Evolutionary conservation across 2,329 filamentous ascomycete genomes (phyloP), one percentile per base, ranked within the genome.

Genomic region (Aspergillus luchuensis): DNA sequence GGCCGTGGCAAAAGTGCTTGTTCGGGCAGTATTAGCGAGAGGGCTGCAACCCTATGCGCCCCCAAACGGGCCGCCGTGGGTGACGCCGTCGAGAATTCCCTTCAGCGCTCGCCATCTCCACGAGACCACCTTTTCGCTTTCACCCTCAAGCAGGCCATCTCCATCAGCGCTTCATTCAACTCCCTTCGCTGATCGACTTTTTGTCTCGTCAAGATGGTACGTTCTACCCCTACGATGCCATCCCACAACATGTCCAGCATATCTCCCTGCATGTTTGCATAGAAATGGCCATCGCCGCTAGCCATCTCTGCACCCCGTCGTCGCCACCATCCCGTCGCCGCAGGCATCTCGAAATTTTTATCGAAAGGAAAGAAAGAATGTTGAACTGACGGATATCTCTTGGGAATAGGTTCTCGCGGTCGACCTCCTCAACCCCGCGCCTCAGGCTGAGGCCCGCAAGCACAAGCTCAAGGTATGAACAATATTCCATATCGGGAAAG

Each of bases 401-500:
- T 8, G 1, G 33, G 3, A 60, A 71, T 80, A 98, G 95, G 94
- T 98, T 96, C 92, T 99, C 90, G 95, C 95, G 83, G 91, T 98
- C 87, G 95, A 99, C 88, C 93, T 99, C 79, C 90, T 99, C 84
- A 98, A 99, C 92, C 95, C 95, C 80, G 91, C 91, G 80, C 91
- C 94, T 84, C 91, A 92, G 84, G 89, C 94, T 82, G 95, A 99
- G 91, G 92, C 92, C 79, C 92, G 92, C 87, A 98, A 98, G 91
- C 95, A 99, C 91, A 99, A 99, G 92, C 92, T 99, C 82, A 99
- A 99, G 92, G 92, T 97, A 92, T 72, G 84, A 63, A 25, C 45
- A 56, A 56, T 39, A 56, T 39, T 39, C 41, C 49, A 39, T 21
- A 54, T 52, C 48, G 56, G 51, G 51, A 58, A 60, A 19, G 17